phyloP scores from a whole-genome alignment of 2,329 filamentous ascomycete genomes.

The Dryadomyces quercivorus region DNA sequence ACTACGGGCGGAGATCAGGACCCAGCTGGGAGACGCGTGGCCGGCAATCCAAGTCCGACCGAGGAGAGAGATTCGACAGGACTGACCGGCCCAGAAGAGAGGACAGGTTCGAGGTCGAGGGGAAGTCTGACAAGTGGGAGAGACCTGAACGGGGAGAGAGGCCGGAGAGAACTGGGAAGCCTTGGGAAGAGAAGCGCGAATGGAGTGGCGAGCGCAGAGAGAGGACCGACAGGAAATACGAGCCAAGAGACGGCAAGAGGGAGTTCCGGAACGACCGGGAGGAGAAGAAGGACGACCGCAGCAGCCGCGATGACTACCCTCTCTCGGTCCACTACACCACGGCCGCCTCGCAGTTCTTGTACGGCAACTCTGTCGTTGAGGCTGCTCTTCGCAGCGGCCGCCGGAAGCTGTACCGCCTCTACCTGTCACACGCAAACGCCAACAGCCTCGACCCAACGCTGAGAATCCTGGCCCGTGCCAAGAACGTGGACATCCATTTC shows the following conservation, averaged over 20 bases:
- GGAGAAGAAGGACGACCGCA: background rate
- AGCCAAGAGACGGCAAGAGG: background rate
- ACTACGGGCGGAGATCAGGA: background rate
- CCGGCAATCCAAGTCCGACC: background rate
- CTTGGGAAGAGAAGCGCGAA: background rate
- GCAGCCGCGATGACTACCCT: background rate
- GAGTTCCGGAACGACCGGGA: background rate
- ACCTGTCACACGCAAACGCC: slow-evolving; percentile 54
- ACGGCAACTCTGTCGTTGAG: slow-evolving; percentile 69
- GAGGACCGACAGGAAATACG: background rate
- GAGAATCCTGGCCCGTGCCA: slow-evolving; percentile 31
- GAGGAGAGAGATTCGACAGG: background rate
- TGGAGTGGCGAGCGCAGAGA: background rate
- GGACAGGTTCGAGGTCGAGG: background rate
- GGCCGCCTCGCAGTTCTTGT: slow-evolving; percentile 82
- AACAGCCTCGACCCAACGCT: slow-evolving; percentile 26
- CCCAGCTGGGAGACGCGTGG: background rate
- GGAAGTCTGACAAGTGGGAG: background rate
- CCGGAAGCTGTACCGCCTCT: slow-evolving; percentile 73
- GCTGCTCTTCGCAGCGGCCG: slow-evolving; percentile 57
- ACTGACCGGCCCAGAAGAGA: background rate
- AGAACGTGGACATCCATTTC: slow-evolving; percentile 41
- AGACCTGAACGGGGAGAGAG: too few relatives aligned
- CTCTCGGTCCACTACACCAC: slow-evolving; percentile 50
- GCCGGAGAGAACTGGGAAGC: background rate